Conservation (phyloP, 75 land plant species). For the Cryptomeria japonica region DNA sequence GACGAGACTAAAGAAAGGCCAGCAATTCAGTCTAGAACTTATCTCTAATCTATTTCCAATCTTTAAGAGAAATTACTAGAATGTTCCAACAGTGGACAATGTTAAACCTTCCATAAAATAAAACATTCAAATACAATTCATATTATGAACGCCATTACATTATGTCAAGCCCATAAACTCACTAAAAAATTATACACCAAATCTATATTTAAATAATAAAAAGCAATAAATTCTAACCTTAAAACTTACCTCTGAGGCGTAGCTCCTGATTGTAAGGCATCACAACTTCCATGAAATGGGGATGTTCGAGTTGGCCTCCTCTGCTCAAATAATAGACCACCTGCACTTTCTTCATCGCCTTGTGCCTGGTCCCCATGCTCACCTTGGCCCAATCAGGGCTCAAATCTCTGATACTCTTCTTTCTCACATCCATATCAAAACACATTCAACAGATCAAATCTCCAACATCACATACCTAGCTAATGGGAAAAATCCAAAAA, state of each 20-base stretch:
- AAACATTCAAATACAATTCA: too few species aligned
- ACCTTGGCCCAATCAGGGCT: conserved; percentile 40
- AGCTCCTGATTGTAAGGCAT: conserved; percentile 51
- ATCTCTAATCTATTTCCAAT: too few species aligned
- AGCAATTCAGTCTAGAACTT: too few species aligned
- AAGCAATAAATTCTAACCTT: neutral
- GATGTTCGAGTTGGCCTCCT: conserved; percentile 86
- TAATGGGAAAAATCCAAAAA: neutral
- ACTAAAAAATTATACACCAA: neutral
- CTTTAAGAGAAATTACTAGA: too few species aligned
- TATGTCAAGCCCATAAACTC: neutral
- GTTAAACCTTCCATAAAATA: too few species aligned
- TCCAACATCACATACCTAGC: neutral
- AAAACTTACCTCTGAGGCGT: conserved; percentile 57
- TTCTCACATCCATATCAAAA: conserved; percentile 6
- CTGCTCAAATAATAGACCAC: conserved; percentile 78
- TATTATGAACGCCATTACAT: too few species aligned
- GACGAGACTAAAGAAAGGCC: too few species aligned
- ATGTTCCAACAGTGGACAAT: too few species aligned
- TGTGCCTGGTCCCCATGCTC: conserved; percentile 15
- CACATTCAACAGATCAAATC: neutral
- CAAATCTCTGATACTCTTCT: conserved; percentile 23
- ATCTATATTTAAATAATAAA: neutral
- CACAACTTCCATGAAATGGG: conserved; percentile 76
- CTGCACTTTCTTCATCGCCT: conserved; percentile 44